A percentile compares a stretch with the other conserved stretches of the same genome.
phyloP scores from a whole-genome alignment of 371 early-diverging fungal species.

The Fennellomyces sp. region DNA sequence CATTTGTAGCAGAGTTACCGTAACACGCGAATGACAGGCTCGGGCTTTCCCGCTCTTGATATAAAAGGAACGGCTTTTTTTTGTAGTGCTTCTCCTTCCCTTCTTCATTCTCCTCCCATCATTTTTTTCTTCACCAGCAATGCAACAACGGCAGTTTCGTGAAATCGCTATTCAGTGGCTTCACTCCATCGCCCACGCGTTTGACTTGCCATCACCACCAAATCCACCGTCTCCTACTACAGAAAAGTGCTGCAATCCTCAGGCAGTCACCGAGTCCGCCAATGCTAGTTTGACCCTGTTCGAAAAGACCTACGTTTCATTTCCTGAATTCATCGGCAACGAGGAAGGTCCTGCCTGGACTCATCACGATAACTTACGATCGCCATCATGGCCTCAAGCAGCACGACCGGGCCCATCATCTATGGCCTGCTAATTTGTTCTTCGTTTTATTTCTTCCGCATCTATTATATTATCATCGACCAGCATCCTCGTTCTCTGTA shows the following conservation, averaged over 20 bases:
- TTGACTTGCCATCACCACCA: not conserved
- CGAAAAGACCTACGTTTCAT: slow-evolving; percentile 27
- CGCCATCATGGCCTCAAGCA: not conserved
- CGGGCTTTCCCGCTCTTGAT: not conserved
- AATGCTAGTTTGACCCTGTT: slow-evolving; percentile 11
- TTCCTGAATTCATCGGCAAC: slow-evolving; percentile 16
- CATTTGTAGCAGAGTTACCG: not conserved
- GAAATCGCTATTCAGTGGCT: slow-evolving; percentile 4
- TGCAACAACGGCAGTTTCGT: slow-evolving; percentile 1
- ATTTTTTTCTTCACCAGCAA: not conserved
- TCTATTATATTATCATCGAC: not conserved
- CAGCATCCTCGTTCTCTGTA: not conserved
- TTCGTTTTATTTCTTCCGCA: not conserved
- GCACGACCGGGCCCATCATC: not conserved
- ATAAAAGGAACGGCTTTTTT: not conserved
- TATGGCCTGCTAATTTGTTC: slow-evolving; percentile 2
- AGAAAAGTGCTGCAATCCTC: not conserved
- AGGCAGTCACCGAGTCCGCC: slow-evolving; percentile 3
- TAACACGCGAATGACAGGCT: slow-evolving; percentile 5
- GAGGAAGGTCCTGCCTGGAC: not conserved
- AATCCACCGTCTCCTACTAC: not conserved
- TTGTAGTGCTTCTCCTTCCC: not conserved
- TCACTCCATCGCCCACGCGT: slow-evolving; percentile 2
- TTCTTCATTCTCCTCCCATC: not conserved
- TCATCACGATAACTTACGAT: slow-evolving; percentile 1